Evolutionary conservation across 2,329 filamentous ascomycete genomes (phyloP).

Genomic region (Fusarium sp.): DNA sequence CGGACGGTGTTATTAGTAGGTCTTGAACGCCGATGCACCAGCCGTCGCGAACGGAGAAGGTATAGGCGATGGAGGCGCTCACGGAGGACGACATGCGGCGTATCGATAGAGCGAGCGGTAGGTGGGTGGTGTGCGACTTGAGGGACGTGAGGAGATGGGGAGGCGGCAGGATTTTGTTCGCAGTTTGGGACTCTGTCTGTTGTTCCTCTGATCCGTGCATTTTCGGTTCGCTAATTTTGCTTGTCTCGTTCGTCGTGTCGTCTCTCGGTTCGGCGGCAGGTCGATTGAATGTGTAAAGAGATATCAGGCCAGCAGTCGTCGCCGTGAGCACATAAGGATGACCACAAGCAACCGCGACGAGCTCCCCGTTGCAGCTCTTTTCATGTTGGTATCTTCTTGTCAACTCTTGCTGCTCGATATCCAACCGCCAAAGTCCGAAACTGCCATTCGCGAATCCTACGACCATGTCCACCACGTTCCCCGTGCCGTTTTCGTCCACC

Average conservation of each 20-base stretch:
- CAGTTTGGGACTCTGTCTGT: not conserved
- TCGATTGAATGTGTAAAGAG: constrained; percentile 73
- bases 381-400: constrained; percentile 65
- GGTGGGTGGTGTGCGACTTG: constrained; percentile 79
- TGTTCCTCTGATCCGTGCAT: not conserved
- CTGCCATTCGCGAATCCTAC: constrained; percentile 77
- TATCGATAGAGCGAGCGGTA: constrained; percentile 84
- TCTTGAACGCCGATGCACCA: constrained; percentile 96
- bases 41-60: constrained; percentile 78
- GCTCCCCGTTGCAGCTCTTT: constrained; percentile 68
- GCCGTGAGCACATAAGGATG: constrained; percentile 83
- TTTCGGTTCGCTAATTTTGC: not conserved
- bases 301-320: constrained; percentile 76
- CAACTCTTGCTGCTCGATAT: constrained; percentile 56
- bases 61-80: constrained; percentile 87
- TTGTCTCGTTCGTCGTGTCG: constrained; percentile 5
- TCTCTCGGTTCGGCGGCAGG: constrained; percentile 17
- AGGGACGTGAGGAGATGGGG: constrained; percentile 75
- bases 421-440: constrained; percentile 74
- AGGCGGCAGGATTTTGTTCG: constrained; percentile 26
- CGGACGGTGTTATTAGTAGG: constrained; percentile 65
- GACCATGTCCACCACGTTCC: constrained; percentile 64
- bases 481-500: constrained; percentile 64
- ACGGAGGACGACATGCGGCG: constrained; percentile 70
- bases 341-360: constrained; percentile 75